These are phyloP conservation scores for Pilasporangium apinafurcum DNA, from an alignment of 352 stramenopile species.

Conservation along the genomic window DNA sequence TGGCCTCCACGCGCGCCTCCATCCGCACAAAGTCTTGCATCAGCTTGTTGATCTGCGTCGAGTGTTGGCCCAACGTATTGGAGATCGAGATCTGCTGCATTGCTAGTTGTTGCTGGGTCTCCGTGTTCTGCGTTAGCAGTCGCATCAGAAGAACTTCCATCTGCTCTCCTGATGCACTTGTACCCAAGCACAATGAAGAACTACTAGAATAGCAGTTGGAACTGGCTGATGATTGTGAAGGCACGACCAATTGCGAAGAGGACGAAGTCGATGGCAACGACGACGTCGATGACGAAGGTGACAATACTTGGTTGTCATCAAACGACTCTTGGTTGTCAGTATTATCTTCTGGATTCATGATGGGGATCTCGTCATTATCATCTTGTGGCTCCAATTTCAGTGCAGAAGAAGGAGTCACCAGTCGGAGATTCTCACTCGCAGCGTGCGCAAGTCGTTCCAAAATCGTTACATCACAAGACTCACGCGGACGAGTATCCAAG, in stretches of 20 bases:
- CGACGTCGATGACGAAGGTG: no score
- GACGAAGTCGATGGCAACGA: not conserved
- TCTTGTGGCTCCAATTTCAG: constrained; percentile 2
- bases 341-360: no score
- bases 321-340: no score
- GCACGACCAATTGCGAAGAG: constrained; percentile 7
- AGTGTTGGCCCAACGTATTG: constrained; percentile 56
- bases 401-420: not conserved
- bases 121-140: constrained; percentile 73
- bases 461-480: constrained; percentile 62
- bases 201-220: no score
- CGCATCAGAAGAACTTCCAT: constrained; percentile 79
- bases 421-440: constrained; percentile 48
- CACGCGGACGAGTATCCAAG: constrained; percentile 67
- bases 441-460: constrained; percentile 58
- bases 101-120: constrained; percentile 78
- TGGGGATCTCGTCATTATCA: no score
- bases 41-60: constrained; percentile 68
- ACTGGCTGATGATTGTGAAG: constrained; percentile 2
- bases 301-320: no score
- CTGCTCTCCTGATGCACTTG: constrained; percentile 12
- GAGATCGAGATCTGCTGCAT: constrained; percentile 69
- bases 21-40: constrained; percentile 70
- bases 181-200: no score
- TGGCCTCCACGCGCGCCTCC: constrained; percentile 68